Percentiles rank a stretch among this genome's conserved stretches.
Evolutionary conservation across 352 stramenopile species (phyloP).

Genomic region (Globisporangium parvum): DNA sequence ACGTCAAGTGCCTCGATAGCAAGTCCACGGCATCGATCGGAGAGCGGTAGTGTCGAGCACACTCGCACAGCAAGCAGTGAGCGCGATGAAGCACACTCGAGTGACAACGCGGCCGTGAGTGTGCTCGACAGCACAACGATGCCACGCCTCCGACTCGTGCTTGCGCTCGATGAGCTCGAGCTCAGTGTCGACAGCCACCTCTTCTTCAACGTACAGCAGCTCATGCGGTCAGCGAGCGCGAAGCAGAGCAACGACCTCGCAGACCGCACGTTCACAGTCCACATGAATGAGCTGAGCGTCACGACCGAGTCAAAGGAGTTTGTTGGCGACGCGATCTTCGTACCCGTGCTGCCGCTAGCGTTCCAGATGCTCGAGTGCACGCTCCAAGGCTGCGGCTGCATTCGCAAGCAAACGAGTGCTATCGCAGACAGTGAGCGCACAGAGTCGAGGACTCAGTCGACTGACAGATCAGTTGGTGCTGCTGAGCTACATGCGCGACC

Average conservation of each 20-base stretch:
- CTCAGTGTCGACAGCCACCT: conserved; percentile 33
- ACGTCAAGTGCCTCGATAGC: conserved; percentile 6
- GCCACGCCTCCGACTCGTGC: conserved; percentile 26
- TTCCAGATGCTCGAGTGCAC: conserved; percentile 74
- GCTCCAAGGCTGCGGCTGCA: conserved; percentile 49
- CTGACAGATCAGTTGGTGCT: not conserved
- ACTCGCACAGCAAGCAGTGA: not conserved
- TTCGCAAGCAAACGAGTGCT: conserved; percentile 11
- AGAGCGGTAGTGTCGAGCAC: not conserved
- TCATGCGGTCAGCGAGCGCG: conserved; percentile 11
- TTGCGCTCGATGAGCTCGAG: conserved; percentile 49
- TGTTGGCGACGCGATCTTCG: conserved; percentile 49
- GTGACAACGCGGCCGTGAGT: not conserved
- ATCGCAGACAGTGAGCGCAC: not conserved
- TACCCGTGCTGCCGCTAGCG: conserved; percentile 49
- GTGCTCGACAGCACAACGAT: conserved; percentile 16
- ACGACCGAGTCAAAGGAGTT: conserved; percentile 72
- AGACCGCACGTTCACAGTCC: conserved; percentile 20
- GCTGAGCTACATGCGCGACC: not conserved
- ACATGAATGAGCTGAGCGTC: conserved; percentile 29
- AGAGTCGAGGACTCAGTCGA: not conserved
- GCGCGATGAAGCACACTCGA: not conserved
- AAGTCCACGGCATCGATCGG: not conserved
- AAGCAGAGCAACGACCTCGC: not conserved
- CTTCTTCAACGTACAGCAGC: conserved; percentile 28